Conservation (phyloP, 2,329 filamentous ascomycete species). For the Thielaviopsis punctulata region DNA sequence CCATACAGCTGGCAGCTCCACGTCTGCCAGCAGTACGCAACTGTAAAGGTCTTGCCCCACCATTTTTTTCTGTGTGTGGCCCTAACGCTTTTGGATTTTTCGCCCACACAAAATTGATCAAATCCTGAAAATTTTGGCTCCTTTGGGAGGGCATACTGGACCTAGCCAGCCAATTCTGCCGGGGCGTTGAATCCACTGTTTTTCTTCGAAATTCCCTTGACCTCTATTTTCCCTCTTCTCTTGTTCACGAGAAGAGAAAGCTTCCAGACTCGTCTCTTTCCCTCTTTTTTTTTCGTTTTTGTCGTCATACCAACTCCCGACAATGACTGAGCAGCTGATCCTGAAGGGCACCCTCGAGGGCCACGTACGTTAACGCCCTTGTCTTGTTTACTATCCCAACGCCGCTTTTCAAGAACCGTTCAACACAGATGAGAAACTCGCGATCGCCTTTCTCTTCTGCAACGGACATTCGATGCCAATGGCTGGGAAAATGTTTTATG, state of each 20-base stretch:
- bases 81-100: constrained; percentile 12
- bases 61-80: constrained; percentile 11
- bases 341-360: constrained; percentile 95
- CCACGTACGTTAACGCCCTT: constrained; percentile 46
- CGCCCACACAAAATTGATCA: constrained; percentile 13
- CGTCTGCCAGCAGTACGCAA: background rate
- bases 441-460: background rate
- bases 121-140: constrained; percentile 12
- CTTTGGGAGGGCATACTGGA: constrained; percentile 12
- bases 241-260: constrained; percentile 13
- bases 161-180: constrained; percentile 11
- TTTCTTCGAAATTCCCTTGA: constrained; percentile 12
- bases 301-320: constrained; percentile 10
- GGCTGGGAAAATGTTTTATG: background rate
- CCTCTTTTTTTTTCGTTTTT: constrained; percentile 11
- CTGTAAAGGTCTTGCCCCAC: constrained; percentile 3
- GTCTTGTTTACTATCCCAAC: constrained; percentile 9
- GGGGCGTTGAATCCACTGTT: constrained; percentile 11
- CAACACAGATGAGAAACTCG: background rate
- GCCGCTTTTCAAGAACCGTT: constrained; percentile 1
- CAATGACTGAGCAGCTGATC: constrained; percentile 85
- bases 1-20: background rate
- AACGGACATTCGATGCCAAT: background rate
- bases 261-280: constrained; percentile 14
- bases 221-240: constrained; percentile 10